Base-by-base conservation (phyloP, 345 rosid genomes). In the Linum lewisii region DNA sequence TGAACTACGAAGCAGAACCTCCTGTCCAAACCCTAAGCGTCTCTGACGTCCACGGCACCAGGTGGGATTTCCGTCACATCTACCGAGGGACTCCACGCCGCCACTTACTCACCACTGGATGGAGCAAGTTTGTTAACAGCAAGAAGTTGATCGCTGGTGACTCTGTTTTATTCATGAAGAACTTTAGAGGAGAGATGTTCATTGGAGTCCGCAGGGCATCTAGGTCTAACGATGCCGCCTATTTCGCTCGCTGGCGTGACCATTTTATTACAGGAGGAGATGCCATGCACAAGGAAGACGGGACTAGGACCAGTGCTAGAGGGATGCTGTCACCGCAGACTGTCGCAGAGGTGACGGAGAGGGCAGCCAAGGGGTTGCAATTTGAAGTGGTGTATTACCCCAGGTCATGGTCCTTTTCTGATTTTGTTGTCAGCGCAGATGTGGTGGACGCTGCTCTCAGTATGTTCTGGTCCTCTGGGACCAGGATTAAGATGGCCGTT, bases 141-240 rank as follows among this genome's bases (percentile, higher is more conserved):
- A 93, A 93, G 89, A 86, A 83, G 73, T 78, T 93, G 0, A 82
- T 93, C 54, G 94, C 99, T 2, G 95, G 97, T 0, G 99, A 93
- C 65, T 80, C 94, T 0, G 87, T 89, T 7, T 87, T 93, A 1
- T 93, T 88, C 68, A 84, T 92, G 95, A 84, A 73, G 74, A 81
- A 78, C 67, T 59, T 69, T 21, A 62, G 10, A 11, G 82, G 82
- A 4, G 71, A 78, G 62, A 76, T 83, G 84, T 89, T 76, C 38
- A 67, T 86, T 0, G 97, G 99, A 60, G 81, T 93, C 2, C 70
- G 99, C 53, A 74, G 94, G 54, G 61, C 76, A 0, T 71, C 69
- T 16, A 73, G 69, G 69, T 44, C 53, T 3, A 79, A 77, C 25
- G 57, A 24, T 26, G 72, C 61, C 1, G 79, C 78, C 37, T 71